Conservation (phyloP, 495 filamentous ascomycete genomes). For the Aspergillus kassunensis region DNA sequence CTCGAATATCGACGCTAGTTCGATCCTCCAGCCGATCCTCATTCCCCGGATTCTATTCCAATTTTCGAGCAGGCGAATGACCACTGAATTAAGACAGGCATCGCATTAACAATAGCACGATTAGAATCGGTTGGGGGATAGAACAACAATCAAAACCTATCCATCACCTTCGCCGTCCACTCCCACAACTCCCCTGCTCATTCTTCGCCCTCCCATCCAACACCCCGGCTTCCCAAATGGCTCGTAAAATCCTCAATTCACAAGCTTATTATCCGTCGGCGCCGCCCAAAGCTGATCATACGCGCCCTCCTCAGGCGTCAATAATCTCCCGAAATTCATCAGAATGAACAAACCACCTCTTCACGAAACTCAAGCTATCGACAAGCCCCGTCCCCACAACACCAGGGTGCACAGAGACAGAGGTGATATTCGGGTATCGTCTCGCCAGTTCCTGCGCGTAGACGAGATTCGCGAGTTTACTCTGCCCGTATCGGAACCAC, state of each 20-base stretch:
- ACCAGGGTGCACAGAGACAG: constrained; percentile 45
- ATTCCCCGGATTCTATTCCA: neutral
- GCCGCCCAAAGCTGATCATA: constrained; percentile 56
- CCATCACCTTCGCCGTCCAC: constrained; percentile 41
- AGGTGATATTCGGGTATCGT: constrained; percentile 42
- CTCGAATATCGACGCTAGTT: neutral
- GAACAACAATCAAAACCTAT: neutral
- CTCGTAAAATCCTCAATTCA: constrained; percentile 45
- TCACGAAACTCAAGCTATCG: constrained; percentile 11
- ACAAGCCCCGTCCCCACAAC: constrained; percentile 35
- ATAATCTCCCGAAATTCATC: constrained; percentile 12
- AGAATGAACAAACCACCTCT: constrained; percentile 13
- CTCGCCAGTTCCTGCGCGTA: constrained; percentile 52
- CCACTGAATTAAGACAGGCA: no score
- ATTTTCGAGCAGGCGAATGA: constrained; percentile 3
- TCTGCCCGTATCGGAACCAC: constrained; percentile 55
- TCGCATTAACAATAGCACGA: neutral
- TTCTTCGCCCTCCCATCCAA: constrained; percentile 26
- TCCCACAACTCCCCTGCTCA: constrained; percentile 48
- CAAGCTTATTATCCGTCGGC: constrained; percentile 27
- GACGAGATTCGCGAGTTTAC: constrained; percentile 66
- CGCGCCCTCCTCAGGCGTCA: constrained; percentile 37
- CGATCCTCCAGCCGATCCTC: constrained; percentile 1
- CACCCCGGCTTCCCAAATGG: constrained; percentile 41
- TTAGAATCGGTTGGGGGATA: no score